Evolutionary conservation across 2,329 filamentous ascomycete genomes (phyloP).

Genomic region (Pseudogymnoascus sp.): DNA sequence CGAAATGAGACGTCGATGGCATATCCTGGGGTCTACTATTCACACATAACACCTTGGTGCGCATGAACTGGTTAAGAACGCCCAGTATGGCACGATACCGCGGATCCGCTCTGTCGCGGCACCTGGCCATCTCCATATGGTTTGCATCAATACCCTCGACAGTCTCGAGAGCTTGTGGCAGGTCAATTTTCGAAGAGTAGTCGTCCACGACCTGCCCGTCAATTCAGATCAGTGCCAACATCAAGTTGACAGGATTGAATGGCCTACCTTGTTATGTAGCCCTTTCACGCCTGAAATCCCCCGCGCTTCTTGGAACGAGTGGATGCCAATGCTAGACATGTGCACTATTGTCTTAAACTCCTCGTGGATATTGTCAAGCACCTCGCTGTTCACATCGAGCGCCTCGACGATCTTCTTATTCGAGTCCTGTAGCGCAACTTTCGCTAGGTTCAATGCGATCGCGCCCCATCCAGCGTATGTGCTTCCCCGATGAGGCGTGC

Average conservation of each 20-base stretch:
- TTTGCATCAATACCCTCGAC: slow-evolving; percentile 35
- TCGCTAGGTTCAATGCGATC: slow-evolving; percentile 29
- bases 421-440: slow-evolving; percentile 28
- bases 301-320: slow-evolving; percentile 34
- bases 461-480: slow-evolving; percentile 27
- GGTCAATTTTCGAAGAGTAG: slow-evolving; percentile 34
- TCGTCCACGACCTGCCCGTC: slow-evolving; percentile 30
- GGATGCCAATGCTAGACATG: slow-evolving; percentile 26
- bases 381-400: slow-evolving; percentile 30
- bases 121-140: slow-evolving; percentile 34
- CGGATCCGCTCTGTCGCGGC: slow-evolving; percentile 23
- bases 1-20: not conserved
- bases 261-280: slow-evolving; percentile 28
- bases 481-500: slow-evolving; percentile 34
- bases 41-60: not conserved
- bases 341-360: slow-evolving; percentile 27
- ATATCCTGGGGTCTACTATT: not conserved
- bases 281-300: slow-evolving; percentile 30
- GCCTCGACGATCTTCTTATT: slow-evolving; percentile 29
- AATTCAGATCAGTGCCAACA: slow-evolving; percentile 3
- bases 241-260: not conserved
- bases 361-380: slow-evolving; percentile 32
- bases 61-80: slow-evolving; percentile 25
- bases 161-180: slow-evolving; percentile 28
- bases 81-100: slow-evolving; percentile 27